Evolutionary conservation across 1,139 yeast genomes (phyloP), one percentile per base, ranked within the genome.

Genomic region (Debaryomyces subglobosus): DNA sequence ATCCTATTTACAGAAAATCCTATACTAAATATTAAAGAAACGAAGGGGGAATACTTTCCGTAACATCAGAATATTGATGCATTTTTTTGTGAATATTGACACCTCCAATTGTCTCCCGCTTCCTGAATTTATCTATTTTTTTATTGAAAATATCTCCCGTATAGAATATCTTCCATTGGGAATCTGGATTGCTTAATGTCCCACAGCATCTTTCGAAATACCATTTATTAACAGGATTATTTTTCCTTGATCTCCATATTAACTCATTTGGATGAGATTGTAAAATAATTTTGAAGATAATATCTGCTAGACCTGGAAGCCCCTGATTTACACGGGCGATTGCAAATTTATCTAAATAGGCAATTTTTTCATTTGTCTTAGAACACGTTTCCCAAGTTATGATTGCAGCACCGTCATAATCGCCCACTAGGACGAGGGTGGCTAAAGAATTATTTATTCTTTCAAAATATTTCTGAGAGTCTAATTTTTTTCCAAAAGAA

Each of bases 201-300:
- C 97, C 97, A 34, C 79, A 74, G 43, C 96, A 86, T 54, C 99
- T 76, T 59, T 94, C 98, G 66, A 92, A 94, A 64, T 94, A 94
- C 99, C 99, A 94, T 60, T 91, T 91, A 69, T 94, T 94, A 4
- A 94, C 97, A 0, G 97, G 97, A 62, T 94, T 94, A 49, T 71
- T 79, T 52, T 80, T 80, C 46, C 96, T 72, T 2, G 97, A 91
- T 59, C 99, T 78, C 99, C 99, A 94, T 1, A 94, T 70, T 16
- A 94, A 66, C 61, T 89, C 96, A 12, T 78, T 67, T 0, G 90
- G 89, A 61, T 86, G 92, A 40, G 85, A 69, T 46, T 81, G 82
- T 8, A 83, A 70, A 71, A 94, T 82, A 12, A 88, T 78, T 62
- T 92, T 94, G 74, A 94, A 92, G 10, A 94, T 85, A 27, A 94